Base-by-base conservation (phyloP, 805 yeast species). In the Kuraishia molischiana region DNA sequence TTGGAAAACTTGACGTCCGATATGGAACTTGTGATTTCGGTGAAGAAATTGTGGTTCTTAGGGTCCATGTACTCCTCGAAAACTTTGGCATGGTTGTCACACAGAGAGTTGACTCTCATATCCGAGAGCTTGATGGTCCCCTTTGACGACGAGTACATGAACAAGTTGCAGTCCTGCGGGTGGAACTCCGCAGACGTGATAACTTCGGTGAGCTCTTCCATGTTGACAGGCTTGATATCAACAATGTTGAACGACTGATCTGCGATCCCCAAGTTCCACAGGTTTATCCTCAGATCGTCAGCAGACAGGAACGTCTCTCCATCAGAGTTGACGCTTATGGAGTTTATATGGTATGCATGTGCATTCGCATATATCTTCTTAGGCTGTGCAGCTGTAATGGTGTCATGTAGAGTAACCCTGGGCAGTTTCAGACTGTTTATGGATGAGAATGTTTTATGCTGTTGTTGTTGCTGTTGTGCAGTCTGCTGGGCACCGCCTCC, bases 171-270 rank as follows among this genome's bases (percentile, higher is more conserved):
- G 55, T 79, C 79, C 34, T 67, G 62, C 13, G 99, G 98, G 59
- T 94, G 97, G 66, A 92, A 92, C 58, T 89, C 95, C 2, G 97
- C 94, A 52, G 89, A 75, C 14, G 99, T 92, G 46, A 92, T 90
- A 37, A 92, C 98, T 61, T 92, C 98, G 8, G 98, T 90, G 51
- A 92, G 73, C 63, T 92, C 99, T 66, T 92, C 99, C 98, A 92
- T 94, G 61, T 87, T 87, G 5, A 87, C 85, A 8, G 99, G 99
- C 59, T 94, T 87, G 53, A 92, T 92, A 62, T 92, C 98, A 41
- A 92, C 97, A 47, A 92, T 92, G 60, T 92, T 94, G 63, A 92
- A 92, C 51, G 89, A 77, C 64, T 90, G 96, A 61, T 90, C 95
- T 17, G 96, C 86, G 49, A 87, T 84, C 38, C 85, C 87, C 48